These are phyloP conservation scores for Tricholoma saponaceum DNA, from an alignment of 768 basidiomycete species.

Conservation along the genomic window DNA sequence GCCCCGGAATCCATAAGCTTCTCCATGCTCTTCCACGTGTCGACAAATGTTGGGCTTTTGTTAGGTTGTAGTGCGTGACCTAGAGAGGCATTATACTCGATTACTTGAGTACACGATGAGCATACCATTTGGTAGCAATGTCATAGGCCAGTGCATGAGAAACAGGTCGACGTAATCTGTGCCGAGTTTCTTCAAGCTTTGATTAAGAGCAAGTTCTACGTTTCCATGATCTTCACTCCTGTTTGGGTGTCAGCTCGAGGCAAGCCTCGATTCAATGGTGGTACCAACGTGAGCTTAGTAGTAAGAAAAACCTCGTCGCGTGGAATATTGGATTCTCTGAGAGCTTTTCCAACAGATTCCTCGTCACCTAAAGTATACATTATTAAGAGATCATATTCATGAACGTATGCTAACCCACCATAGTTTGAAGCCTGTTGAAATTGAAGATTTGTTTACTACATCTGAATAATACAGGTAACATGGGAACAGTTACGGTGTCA, in stretches of 20 bases:
- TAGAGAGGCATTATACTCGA: not conserved
- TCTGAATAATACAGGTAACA: not conserved
- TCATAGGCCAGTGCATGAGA: slow-evolving; percentile 37
- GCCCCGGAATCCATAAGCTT: slow-evolving; percentile 30
- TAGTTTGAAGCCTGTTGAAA: slow-evolving; percentile 10
- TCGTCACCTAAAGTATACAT: slow-evolving; percentile 32
- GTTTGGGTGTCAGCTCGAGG: slow-evolving; percentile 13
- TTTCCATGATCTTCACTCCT: slow-evolving; percentile 30
- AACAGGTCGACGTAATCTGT: slow-evolving; percentile 48
- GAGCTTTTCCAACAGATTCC: slow-evolving; percentile 31
- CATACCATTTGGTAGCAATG: slow-evolving; percentile 16
- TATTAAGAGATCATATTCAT: no score
- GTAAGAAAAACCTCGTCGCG: slow-evolving; percentile 36
- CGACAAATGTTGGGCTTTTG: slow-evolving; percentile 26
- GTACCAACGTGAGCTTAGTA: slow-evolving; percentile 34
- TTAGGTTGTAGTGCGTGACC: slow-evolving; percentile 15
- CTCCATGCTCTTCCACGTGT: slow-evolving; percentile 40
- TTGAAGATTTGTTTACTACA: not conserved
- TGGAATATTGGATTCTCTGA: slow-evolving; percentile 35
- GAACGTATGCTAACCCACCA: not conserved
- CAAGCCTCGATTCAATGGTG: not conserved
- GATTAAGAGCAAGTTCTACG: slow-evolving; percentile 29
- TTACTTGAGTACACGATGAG: not conserved
- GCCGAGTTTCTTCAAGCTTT: slow-evolving; percentile 28
- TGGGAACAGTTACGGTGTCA: slow-evolving; percentile 22